Evolutionary conservation across 148 eudicot genomes (phyloP).

Genomic region (Euryodendron excelsum): DNA sequence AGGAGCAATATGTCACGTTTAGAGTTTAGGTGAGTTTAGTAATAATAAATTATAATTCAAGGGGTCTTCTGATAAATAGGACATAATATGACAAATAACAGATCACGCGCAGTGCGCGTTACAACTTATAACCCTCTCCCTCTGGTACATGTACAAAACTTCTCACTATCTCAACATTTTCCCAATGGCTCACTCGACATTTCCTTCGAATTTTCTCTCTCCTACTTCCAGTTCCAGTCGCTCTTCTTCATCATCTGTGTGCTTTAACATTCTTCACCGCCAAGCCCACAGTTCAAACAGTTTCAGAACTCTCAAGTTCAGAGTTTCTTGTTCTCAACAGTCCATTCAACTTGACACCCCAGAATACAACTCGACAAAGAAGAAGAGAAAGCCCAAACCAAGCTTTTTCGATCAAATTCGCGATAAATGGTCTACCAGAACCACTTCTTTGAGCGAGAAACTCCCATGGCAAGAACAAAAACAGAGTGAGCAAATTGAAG

Average conservation of each 20-base stretch:
- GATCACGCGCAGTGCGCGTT: no score
- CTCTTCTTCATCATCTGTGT: constrained; percentile 16
- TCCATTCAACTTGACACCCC: constrained; percentile 32
- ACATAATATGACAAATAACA: no score
- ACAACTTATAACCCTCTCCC: no score
- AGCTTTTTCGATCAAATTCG: constrained; percentile 80
- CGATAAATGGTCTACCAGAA: constrained; percentile 74
- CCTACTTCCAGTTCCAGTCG: constrained; percentile 18
- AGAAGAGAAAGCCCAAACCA: constrained; percentile 70
- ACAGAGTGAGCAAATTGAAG: constrained; percentile 10
- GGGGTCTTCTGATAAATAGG: no score
- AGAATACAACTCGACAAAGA: constrained; percentile 30
- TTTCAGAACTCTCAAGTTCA: constrained; percentile 39
- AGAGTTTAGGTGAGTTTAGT: no score
- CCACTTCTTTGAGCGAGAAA: constrained; percentile 35
- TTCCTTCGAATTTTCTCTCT: constrained; percentile 16
- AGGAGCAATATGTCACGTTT: no score
- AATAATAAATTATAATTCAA: no score
- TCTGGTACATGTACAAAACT: neutral
- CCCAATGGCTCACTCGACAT: constrained; percentile 12
- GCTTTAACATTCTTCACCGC: constrained; percentile 12
- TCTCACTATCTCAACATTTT: neutral
- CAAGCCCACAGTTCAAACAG: no score
- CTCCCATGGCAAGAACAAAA: constrained; percentile 70
- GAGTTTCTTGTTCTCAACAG: constrained; percentile 32